These are phyloP conservation scores for Astrothelium macrocarpum DNA, from an alignment of 495 filamentous ascomycete genomes.

Conservation along the genomic window DNA sequence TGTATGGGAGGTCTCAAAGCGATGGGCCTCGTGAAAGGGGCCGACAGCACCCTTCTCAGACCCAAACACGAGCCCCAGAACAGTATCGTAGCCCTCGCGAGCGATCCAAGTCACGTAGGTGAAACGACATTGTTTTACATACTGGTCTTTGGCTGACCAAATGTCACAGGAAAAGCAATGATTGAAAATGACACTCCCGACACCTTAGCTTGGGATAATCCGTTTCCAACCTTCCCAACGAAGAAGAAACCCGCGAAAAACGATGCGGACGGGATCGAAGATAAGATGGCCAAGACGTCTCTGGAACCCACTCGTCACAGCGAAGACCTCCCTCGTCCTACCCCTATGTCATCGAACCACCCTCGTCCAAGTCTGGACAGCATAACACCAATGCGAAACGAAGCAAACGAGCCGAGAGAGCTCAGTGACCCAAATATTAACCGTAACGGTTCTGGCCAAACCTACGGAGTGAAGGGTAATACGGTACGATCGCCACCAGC, in stretches of 20 bases:
- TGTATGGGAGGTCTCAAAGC: conserved; percentile 4
- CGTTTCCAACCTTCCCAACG: conserved; percentile 24
- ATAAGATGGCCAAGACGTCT: conserved; percentile 15
- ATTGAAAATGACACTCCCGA: conserved; percentile 13
- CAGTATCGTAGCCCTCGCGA: not conserved
- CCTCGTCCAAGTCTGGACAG: not conserved
- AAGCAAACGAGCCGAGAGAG: not conserved
- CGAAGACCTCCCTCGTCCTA: conserved; percentile 8
- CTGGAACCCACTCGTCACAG: conserved; percentile 5
- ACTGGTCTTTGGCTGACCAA: conserved; percentile 6
- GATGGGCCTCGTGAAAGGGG: not conserved
- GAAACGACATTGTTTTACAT: conserved; percentile 2
- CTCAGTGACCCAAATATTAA: not conserved
- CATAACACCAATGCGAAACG: not conserved
- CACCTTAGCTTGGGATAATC: conserved; percentile 20
- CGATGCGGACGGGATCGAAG: conserved; percentile 6
- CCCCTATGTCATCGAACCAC: not conserved
- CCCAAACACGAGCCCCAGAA: conserved; percentile 5
- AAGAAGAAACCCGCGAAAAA: conserved; percentile 13
- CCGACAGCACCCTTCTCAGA: not conserved
- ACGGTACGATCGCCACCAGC: not conserved
- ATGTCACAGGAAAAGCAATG: conserved; percentile 17
- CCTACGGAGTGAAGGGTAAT: not conserved
- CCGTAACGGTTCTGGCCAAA: not conserved
- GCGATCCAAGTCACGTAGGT: not conserved